These are phyloP conservation scores for Zygoascus tannicola DNA, from an alignment of 805 yeast species.

Conservation along the genomic window DNA sequence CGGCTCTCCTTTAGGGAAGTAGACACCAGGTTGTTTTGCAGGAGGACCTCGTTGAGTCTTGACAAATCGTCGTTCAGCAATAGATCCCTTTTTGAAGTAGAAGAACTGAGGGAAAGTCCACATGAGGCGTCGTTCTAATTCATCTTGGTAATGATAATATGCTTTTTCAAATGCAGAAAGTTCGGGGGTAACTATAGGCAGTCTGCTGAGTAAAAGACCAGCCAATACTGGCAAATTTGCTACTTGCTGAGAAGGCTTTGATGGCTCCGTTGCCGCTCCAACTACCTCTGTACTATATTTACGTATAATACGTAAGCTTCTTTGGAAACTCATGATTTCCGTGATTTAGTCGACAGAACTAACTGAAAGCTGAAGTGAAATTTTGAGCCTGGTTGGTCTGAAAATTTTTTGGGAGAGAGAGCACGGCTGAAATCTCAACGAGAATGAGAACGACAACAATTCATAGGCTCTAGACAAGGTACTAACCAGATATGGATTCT, in stretches of 20 bases:
- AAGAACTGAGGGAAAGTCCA: constrained; percentile 96
- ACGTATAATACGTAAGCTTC: not conserved
- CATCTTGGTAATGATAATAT: constrained; percentile 76
- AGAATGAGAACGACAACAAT: no score
- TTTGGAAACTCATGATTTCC: not conserved
- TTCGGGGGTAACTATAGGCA: constrained; percentile 78
- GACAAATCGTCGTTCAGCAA: constrained; percentile 72
- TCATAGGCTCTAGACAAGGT: no score
- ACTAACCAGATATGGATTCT: no score
- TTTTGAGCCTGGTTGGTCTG: not conserved
- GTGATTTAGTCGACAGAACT: no score
- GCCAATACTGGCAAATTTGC: constrained; percentile 18
- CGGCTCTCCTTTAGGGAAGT: constrained; percentile 76
- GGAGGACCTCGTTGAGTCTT: constrained; percentile 71
- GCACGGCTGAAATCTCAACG: no score
- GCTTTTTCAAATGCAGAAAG: constrained; percentile 59
- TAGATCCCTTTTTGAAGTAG: constrained; percentile 82
- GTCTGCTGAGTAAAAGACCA: constrained; percentile 59
- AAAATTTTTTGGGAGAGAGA: not conserved
- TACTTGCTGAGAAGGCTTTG: constrained; percentile 2
- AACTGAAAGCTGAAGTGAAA: no score
- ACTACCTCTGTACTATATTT: not conserved
- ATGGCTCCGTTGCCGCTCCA: not conserved
- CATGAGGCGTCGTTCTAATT: constrained; percentile 82
- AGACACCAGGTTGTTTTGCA: constrained; percentile 61